Base-by-base conservation (phyloP, 129 eudicot genomes). In the Lactuca saligna region DNA sequence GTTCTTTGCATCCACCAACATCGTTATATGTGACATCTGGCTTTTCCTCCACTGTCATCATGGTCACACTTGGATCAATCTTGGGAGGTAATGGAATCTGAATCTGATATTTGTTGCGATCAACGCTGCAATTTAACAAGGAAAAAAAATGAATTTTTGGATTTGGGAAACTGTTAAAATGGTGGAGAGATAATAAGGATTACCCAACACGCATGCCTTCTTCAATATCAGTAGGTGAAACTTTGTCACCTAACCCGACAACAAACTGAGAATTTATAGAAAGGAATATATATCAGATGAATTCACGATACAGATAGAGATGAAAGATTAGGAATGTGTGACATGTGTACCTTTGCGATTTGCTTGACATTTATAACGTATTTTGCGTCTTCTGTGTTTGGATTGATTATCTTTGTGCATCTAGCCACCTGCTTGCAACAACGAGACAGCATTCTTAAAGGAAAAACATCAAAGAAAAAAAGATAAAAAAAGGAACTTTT, bases 181-280 rank as follows among this genome's bases (percentile, higher is more conserved):
- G 8, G 14, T 42, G 13, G 8, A 6, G 8, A 42, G 9, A 42
- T 8, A 42, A 42, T 42, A 42, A 2, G 14, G 67, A 85, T 57
- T 82, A 93, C 99, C 99, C 99, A 8, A 93, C 99, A 54, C 99
- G 95, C 99, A 93, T 93, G 84, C 99, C 97, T 77, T 93, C 99
- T 82, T 93, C 99, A 57, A 93, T 93, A 81, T 93, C 99, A 71
- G 99, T 89, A 5, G 99, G 99, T 7, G 99, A 93, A 68, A 93
- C 97, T 77, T 93, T 89, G 78, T 93, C 99, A 17, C 99, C 99
- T 51, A 93, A 76, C 49, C 97, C 99, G 67, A 93, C 99, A 75
- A 93, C 99, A 87, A 89, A 93, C 97, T 93, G 95, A 61, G 81
- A 57, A 73, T 33, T 54, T 54, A 62, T 4, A 25, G 38, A 44